Conservation (phyloP, 78 protist genomes). For the Dictyostelium intermedium region DNA sequence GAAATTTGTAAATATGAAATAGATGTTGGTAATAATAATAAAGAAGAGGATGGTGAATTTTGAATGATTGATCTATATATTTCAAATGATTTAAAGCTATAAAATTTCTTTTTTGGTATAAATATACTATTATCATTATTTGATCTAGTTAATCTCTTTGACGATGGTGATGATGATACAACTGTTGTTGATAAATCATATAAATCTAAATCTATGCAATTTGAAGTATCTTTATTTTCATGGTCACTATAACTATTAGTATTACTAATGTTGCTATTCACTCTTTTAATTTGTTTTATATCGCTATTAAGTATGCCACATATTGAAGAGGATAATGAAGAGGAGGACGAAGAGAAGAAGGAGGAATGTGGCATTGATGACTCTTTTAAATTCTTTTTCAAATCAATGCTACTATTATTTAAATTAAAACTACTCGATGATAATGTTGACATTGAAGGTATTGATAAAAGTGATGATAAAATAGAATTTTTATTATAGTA, state of each 20-base stretch:
- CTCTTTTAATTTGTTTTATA: not conserved
- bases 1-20: not conserved
- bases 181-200: not conserved
- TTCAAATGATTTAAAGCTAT: not conserved
- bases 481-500: not conserved
- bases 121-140: not conserved
- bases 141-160: not conserved
- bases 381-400: not conserved
- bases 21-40: not conserved
- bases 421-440: not conserved
- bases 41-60: not conserved
- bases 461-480: not conserved
- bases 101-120: slow-evolving; percentile 1
- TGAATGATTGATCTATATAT: not conserved
- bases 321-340: not conserved
- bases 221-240: not conserved
- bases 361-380: not conserved
- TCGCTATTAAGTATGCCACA: not conserved
- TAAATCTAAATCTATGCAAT: not conserved
- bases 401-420: not conserved
- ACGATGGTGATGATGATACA: not conserved
- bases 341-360: not conserved
- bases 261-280: not conserved
- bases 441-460: not conserved
- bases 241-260: not conserved